Evolutionary conservation across 2,329 filamentous ascomycete genomes (phyloP).

Genomic region (Chrysosporium keratinophilum): DNA sequence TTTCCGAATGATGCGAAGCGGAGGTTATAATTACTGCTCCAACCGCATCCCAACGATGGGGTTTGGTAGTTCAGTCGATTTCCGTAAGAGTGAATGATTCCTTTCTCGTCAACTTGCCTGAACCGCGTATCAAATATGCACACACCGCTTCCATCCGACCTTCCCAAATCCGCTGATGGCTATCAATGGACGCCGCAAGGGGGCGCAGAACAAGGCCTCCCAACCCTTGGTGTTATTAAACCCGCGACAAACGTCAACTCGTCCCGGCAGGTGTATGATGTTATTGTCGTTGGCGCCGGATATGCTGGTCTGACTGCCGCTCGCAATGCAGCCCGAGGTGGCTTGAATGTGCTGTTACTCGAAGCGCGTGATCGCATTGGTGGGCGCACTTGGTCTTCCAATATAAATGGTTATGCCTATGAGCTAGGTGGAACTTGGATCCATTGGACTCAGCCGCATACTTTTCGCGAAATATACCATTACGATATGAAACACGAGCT

Average conservation of each 20-base stretch:
- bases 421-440: conserved; percentile 7
- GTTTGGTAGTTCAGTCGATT: no score
- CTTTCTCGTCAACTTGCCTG: no score
- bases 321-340: neutral
- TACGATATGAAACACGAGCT: conserved; percentile 8
- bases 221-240: neutral
- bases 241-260: conserved; percentile 4
- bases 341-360: conserved; percentile 5
- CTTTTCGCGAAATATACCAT: conserved; percentile 2
- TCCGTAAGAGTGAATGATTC: no score
- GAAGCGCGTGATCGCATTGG: conserved; percentile 10
- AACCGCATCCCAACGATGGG: no score
- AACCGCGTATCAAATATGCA: no score
- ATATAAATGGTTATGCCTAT: conserved; percentile 2
- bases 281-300: conserved; percentile 26
- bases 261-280: conserved; percentile 3
- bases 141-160: neutral
- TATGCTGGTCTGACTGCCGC: conserved; percentile 26
- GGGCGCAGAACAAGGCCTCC: neutral
- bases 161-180: neutral
- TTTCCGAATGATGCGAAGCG: no score
- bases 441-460: conserved; percentile 5
- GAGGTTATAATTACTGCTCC: no score
- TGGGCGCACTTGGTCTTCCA: conserved; percentile 7
- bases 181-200: conserved; percentile 5